Conservation (phyloP, 805 yeast genomes). For the Hanseniaspora mollemarum region DNA sequence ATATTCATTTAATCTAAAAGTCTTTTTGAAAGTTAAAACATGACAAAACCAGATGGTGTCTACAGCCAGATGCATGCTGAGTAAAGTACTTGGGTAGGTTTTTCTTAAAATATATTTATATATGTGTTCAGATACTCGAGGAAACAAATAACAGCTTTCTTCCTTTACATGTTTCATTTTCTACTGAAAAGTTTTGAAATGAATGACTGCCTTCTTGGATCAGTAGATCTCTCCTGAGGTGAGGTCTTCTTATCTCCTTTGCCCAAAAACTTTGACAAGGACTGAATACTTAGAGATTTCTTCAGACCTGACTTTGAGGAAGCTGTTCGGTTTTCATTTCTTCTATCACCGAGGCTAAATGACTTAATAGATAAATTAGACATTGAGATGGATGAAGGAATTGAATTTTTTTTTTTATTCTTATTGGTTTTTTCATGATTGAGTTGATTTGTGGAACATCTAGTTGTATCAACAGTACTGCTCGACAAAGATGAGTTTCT, state of each 20-base stretch:
- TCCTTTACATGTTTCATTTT: background rate
- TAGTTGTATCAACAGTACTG: no score
- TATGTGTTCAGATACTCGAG: background rate
- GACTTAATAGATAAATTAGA: background rate
- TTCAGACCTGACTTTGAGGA: background rate
- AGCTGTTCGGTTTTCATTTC: background rate
- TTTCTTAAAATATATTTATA: no score
- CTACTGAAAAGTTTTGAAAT: background rate
- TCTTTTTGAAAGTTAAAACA: no score
- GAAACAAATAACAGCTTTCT: background rate
- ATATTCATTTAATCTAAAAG: no score
- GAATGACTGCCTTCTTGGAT: background rate
- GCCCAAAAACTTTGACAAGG: slow-evolving; percentile 1
- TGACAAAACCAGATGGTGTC: no score
- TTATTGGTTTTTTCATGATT: background rate
- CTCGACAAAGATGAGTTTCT: no score
- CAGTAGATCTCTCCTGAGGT: background rate
- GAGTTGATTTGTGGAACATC: no score
- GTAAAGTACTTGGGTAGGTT: no score
- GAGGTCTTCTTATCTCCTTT: background rate
- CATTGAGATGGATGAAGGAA: background rate
- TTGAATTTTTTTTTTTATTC: background rate
- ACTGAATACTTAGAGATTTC: slow-evolving; percentile 12
- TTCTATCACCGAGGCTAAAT: background rate
- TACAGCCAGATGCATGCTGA: no score